phyloP scores from a whole-genome alignment of 192 early-diverging fungal genomes.

The Lobosporangium transversale region DNA sequence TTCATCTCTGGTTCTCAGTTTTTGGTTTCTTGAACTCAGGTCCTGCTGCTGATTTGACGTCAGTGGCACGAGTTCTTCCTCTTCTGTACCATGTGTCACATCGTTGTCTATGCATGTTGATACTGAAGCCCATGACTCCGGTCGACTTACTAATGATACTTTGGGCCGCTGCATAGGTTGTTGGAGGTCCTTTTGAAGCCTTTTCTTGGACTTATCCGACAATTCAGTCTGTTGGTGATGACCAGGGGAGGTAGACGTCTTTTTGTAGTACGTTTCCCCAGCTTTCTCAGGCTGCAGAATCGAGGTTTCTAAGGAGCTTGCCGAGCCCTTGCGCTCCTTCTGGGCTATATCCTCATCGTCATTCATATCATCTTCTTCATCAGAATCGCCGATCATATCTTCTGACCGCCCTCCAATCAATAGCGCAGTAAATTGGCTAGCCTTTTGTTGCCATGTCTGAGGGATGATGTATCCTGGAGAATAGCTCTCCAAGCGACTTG shows the following conservation, averaged over 20 bases:
- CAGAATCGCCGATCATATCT: constrained; percentile 42
- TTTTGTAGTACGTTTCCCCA: not conserved
- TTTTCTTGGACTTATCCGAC: no score
- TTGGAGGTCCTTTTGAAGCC: not conserved
- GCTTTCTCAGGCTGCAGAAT: not conserved
- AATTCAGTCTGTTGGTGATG: not conserved
- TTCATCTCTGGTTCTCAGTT: not conserved
- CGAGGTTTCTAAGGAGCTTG: constrained; percentile 15
- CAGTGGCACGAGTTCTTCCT: constrained; percentile 14
- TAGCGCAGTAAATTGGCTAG: constrained; percentile 33
- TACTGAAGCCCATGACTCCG: constrained; percentile 23
- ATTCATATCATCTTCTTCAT: constrained; percentile 41
- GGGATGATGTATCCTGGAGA: constrained; percentile 48
- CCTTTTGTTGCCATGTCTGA: constrained; percentile 49
- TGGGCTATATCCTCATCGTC: constrained; percentile 13
- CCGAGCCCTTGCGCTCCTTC: constrained; percentile 11
- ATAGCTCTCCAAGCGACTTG: constrained; percentile 11
- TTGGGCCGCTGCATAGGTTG: not conserved
- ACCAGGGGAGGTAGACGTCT: not conserved
- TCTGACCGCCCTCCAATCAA: constrained; percentile 41
- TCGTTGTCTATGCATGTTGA: constrained; percentile 6
- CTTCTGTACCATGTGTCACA: not conserved
- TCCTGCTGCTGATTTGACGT: not conserved
- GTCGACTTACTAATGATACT: not conserved
- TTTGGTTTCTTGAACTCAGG: not conserved